Conservation (phyloP, 2,329 filamentous ascomycete species). For the Camillea tinctor region DNA sequence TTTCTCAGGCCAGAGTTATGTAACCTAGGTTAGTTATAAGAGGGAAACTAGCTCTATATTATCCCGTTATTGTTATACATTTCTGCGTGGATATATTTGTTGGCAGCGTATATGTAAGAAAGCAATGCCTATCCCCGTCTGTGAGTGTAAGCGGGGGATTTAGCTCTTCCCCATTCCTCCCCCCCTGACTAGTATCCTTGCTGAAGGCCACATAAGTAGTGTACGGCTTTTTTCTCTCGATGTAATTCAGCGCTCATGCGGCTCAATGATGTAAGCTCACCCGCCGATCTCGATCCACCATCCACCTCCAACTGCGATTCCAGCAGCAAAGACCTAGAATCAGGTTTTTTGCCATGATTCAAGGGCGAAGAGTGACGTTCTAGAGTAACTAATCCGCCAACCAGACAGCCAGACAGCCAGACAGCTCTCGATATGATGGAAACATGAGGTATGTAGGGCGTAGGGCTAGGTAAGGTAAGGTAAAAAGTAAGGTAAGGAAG, state of each 20-base stretch:
- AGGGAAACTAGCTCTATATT: too few species aligned
- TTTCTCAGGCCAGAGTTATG: too few species aligned
- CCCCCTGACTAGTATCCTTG: too few species aligned
- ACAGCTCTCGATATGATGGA: too few species aligned
- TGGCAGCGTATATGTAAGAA: neutral
- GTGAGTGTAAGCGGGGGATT: neutral
- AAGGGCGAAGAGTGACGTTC: neutral
- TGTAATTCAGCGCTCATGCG: neutral
- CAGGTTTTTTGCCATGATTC: neutral
- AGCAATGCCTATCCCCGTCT: neutral
- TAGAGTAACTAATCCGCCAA: neutral
- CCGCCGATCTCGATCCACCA: neutral
- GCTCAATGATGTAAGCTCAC: neutral
- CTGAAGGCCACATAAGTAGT: too few species aligned
- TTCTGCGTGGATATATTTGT: neutral
- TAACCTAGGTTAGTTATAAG: too few species aligned
- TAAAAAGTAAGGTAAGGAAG: too few species aligned
- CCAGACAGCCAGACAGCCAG: too few species aligned
- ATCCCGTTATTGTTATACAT: too few species aligned
- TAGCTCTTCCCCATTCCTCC: too few species aligned
- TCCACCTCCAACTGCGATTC: neutral
- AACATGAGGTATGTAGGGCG: too few species aligned
- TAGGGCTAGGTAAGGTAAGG: neutral
- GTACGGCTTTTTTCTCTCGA: neutral
- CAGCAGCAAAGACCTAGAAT: neutral